These are phyloP conservation scores for Leishmania amazonensis DNA, from an alignment of 208 protist species.

Conservation along the genomic window DNA sequence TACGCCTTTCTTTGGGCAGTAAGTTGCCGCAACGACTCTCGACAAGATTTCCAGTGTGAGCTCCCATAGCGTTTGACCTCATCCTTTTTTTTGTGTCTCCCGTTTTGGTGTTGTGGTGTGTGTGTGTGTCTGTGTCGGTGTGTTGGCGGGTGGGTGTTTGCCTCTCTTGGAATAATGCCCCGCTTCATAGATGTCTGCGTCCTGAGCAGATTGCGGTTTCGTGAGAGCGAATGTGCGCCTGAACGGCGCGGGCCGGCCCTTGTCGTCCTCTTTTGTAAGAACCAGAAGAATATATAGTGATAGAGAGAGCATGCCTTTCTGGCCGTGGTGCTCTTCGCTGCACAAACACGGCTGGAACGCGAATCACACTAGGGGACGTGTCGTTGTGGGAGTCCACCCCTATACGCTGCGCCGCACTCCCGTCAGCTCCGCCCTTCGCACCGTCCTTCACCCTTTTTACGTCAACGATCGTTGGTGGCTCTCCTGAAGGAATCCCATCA, in stretches of 20 bases:
- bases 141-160: conserved; percentile 6
- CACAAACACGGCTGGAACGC: neutral
- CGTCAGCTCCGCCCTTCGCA: neutral
- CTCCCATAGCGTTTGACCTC: too few species aligned
- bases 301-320: neutral
- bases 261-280: neutral
- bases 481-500: neutral
- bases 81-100: too few species aligned
- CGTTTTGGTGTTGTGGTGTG: neutral
- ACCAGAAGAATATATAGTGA: neutral
- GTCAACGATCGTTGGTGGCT: neutral
- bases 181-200: neutral
- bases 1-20: too few species aligned
- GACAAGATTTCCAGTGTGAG: too few species aligned
- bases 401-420: too few species aligned
- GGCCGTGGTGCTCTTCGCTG: neutral
- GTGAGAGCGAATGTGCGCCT: neutral
- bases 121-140: conserved; percentile 1
- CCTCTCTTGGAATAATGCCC: neutral
- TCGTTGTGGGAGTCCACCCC: neutral
- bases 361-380: too few species aligned
- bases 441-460: conserved; percentile 3
- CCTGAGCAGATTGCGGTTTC: neutral
- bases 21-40: too few species aligned
- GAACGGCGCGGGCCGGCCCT: neutral